Evolutionary conservation across 805 yeast genomes (phyloP), one percentile per base, ranked within the genome.

Genomic region (Osmozyma mogii): DNA sequence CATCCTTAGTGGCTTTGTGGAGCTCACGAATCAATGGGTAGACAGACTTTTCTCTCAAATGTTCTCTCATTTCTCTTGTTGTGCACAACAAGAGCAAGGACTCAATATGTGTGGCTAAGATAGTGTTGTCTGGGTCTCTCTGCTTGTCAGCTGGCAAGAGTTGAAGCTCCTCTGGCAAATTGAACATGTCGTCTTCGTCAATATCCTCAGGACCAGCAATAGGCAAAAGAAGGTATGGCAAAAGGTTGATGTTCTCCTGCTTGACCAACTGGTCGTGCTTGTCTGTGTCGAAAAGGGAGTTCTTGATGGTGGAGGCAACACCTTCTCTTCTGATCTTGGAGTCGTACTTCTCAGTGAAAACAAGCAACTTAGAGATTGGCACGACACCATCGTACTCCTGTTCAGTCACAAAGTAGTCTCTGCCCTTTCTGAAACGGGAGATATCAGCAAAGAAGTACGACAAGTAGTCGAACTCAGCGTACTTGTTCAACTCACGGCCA

Each of bases 271-370:
- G 53, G 43, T 57, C 56, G 50, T 89, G 97, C 20, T 72, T 55
- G 23, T 75, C 72, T 1, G 83, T 64, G 49, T 88, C 95, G 47
- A 89, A 89, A 28, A 89, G 60, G 0, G 89, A 72, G 56, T 89
- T 89, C 53, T 92, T 89, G 43, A 92, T 83, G 2, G 96, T 82
- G 4, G 94, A 81, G 1, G 94, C 94, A 22, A 84, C 88, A 48
- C 95, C 96, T 50, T 82, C 88, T 56, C 97, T 72, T 59, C 97
- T 76, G 15, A 75, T 73, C 45, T 74, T 75, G 9, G 84, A 67
- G 47, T 81, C 88, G 41, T 77, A 81, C 46, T 77, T 74, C 49
- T 84, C 88, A 4, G 96, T 81, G 57, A 85, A 87, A 0, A 77
- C 92, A 36, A 84, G 62, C 16, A 87, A 56, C 50, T 84, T 84